Conservation (phyloP, 495 filamentous ascomycete species). For the Chaetomium tenue region DNA sequence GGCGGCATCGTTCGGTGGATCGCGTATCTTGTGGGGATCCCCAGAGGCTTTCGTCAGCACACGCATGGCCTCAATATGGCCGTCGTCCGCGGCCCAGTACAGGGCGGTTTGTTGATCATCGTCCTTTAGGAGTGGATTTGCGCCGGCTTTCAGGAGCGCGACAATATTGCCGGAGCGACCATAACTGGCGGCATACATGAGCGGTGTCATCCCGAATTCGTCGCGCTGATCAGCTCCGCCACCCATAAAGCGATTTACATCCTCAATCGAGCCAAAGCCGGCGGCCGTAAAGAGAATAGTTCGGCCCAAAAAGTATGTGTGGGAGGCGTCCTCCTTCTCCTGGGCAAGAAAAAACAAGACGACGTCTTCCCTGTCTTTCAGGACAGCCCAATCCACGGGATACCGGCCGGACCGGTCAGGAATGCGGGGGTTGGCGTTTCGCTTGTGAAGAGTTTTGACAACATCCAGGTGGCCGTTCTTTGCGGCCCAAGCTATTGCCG, state of each 20-base stretch:
- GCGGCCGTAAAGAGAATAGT: background rate
- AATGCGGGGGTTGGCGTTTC: background rate
- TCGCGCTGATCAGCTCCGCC: background rate
- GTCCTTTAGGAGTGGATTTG: background rate
- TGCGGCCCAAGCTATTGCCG: background rate
- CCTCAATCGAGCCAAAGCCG: background rate
- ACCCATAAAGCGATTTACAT: background rate
- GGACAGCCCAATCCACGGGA: background rate
- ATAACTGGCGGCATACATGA: background rate
- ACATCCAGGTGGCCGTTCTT: background rate
- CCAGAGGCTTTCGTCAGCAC: background rate
- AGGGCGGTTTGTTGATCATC: background rate
- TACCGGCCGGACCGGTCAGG: background rate
- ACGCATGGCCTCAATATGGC: background rate
- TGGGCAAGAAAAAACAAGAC: background rate
- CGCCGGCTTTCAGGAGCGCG: background rate
- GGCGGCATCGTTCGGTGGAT: background rate
- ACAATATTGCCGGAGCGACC: background rate
- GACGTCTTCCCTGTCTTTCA: background rate
- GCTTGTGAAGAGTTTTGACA: background rate
- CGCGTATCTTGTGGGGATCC: background rate
- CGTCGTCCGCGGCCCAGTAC: background rate
- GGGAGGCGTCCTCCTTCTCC: background rate
- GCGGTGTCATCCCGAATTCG: background rate
- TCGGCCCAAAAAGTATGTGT: background rate